phyloP scores from a whole-genome alignment of 75 land plant genomes.

The Ceratopteris richardii region DNA sequence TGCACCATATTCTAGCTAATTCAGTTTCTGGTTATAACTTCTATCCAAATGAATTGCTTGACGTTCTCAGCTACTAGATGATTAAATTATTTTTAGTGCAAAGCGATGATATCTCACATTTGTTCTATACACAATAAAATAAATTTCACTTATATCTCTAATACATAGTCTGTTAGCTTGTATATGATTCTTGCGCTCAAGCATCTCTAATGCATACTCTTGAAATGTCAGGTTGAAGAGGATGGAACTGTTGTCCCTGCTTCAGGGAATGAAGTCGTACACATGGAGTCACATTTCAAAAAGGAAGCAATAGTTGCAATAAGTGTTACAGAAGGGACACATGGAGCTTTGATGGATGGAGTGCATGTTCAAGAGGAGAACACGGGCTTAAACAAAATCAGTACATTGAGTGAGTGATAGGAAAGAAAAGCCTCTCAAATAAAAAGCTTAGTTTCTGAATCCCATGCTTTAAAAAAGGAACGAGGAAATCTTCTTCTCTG shows the following conservation, averaged over 20 bases:
- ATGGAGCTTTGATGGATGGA: not conserved
- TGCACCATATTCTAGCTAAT: too few relatives aligned
- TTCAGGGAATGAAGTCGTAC: conserved; percentile 26
- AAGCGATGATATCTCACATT: not conserved
- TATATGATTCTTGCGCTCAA: not conserved
- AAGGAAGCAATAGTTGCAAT: not conserved
- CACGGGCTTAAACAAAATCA: too few relatives aligned
- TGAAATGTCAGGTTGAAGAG: conserved; percentile 30
- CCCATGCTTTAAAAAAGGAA: too few relatives aligned
- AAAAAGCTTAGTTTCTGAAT: too few relatives aligned
- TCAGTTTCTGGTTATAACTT: too few relatives aligned
- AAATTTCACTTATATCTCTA: not conserved
- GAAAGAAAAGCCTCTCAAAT: too few relatives aligned
- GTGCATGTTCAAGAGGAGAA: too few relatives aligned
- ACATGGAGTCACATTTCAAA: conserved; percentile 14
- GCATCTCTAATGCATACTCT: not conserved
- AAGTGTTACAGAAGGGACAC: not conserved
- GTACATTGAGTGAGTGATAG: too few relatives aligned
- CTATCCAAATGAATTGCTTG: too few relatives aligned
- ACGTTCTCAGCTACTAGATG: too few relatives aligned
- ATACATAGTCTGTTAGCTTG: not conserved
- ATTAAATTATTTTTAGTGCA: conserved; percentile 4
- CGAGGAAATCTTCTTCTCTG: too few relatives aligned
- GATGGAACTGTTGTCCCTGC: conserved; percentile 35
- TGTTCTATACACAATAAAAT: not conserved